phyloP scores from a whole-genome alignment of 2,329 filamentous ascomycete genomes.

The Botrytis galanthina region DNA sequence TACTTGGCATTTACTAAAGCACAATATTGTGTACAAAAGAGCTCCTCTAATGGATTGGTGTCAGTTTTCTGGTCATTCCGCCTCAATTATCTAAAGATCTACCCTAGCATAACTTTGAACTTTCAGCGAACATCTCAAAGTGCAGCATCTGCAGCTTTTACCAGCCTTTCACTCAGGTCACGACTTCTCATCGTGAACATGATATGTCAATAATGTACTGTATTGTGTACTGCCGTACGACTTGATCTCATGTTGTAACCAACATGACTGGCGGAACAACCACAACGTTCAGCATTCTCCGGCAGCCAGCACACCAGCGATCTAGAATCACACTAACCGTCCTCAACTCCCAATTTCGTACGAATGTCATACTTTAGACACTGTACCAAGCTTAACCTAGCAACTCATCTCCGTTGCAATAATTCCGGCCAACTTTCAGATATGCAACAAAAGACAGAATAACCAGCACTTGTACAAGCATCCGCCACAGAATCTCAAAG shows the following conservation, averaged over 20 bases:
- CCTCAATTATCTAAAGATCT: neutral
- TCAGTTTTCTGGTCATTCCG: neutral
- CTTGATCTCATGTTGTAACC: slow-evolving; percentile 3
- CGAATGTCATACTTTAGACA: neutral
- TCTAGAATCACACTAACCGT: slow-evolving; percentile 1
- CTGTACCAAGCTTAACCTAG: slow-evolving; percentile 6
- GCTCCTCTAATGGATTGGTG: neutral
- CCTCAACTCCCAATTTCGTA: neutral
- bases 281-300: slow-evolving; percentile 13
- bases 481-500: neutral
- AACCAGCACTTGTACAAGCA: slow-evolving; percentile 6
- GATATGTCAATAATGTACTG: neutral
- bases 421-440: slow-evolving; percentile 19
- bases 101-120: neutral
- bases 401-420: neutral
- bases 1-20: neutral
- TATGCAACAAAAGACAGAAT: slow-evolving; percentile 14
- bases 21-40: neutral
- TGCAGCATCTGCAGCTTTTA: slow-evolving; percentile 1
- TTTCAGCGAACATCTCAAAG: neutral
- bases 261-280: neutral
- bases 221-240: neutral
- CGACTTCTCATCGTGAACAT: neutral
- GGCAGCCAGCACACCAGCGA: slow-evolving; percentile 10
- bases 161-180: neutral